These are phyloP conservation scores for Cladobotryum protrusum DNA, from an alignment of 2,329 filamentous ascomycete genomes.

Conservation along the genomic window DNA sequence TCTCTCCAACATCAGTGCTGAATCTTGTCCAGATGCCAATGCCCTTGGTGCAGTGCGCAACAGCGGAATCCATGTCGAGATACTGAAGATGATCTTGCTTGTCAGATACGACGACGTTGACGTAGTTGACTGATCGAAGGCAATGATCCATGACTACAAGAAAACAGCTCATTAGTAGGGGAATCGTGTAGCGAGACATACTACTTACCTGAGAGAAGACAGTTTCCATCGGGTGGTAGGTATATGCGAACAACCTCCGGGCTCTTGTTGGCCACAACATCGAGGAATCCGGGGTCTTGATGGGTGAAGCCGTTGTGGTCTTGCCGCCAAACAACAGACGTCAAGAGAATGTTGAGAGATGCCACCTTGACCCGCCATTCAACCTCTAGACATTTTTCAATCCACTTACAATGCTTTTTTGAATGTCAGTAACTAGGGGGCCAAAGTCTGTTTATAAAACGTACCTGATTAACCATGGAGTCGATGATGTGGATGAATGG, in stretches of 20 bases:
- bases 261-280: constrained; percentile 73
- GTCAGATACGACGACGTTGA: constrained; percentile 74
- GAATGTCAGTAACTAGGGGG: constrained; percentile 11
- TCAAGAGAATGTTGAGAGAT: constrained; percentile 74
- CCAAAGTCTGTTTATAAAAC: constrained; percentile 7
- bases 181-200: not conserved
- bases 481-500: constrained; percentile 79
- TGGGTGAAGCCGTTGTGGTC: constrained; percentile 82
- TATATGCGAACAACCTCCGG: constrained; percentile 77
- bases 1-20: constrained; percentile 59
- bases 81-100: constrained; percentile 76
- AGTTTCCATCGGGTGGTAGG: constrained; percentile 74
- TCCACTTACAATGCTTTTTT: constrained; percentile 69
- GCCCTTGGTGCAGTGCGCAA: constrained; percentile 72
- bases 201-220: constrained; percentile 52
- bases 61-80: constrained; percentile 64
- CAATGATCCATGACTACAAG: constrained; percentile 63
- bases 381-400: constrained; percentile 74
- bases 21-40: constrained; percentile 74
- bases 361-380: constrained; percentile 69
- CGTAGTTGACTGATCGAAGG: constrained; percentile 66
- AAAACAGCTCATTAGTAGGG: not conserved
- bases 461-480: constrained; percentile 72
- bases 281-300: constrained; percentile 74
- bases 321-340: constrained; percentile 73